Evolutionary conservation across 2,329 filamentous ascomycete species (phyloP), one percentile per base, ranked within the genome.

Genomic region (Rutstroemia sp.): DNA sequence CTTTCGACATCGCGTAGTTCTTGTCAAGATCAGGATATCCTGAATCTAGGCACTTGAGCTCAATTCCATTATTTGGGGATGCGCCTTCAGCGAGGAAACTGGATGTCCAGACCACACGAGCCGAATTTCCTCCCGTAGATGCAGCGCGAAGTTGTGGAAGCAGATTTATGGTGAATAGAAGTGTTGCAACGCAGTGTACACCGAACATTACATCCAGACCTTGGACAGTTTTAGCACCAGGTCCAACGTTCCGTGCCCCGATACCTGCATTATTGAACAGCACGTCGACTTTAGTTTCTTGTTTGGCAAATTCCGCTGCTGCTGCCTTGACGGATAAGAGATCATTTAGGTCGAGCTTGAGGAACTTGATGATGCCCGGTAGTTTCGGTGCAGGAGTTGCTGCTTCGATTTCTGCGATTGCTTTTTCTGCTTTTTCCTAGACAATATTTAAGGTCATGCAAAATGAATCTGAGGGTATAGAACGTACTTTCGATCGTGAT

Each of bases 201-300:
- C 67, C 39, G n/a, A n/a, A 42, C 14, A 42, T 9, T 14, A 42
- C 19, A 2, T 42, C 39, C 8, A 42, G 63, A 39, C 69, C 68
- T 60, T 69, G 47, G 41, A 37, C 56, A 10, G 65, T 66, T 59
- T 68, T 64, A 52, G n/a, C 3, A 59, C 58, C 69, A 71, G 71
- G n/a, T 19, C 19, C 39, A 9, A 19, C n/a, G 39, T 42, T 42
- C 19, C 19, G n/a, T 3, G 39, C 39, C 8, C 39, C 39, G 19
- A 74, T 67, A 18, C 66, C 68, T 21, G 71, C 71, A 54, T 70
- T 70, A 58, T 71, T 68, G 59, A 67, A 71, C 0, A 75, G 65
- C 3, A 73, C 69, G 57, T 75, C 62, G 0, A 75, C 68, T 16
- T 64, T 63, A 5, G 44, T 39, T 59, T 75, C 72, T 18, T 59